A percentile compares a stretch with the other conserved stretches of the same genome.
Conservation (phyloP, 2,329 filamentous ascomycete genomes). For the Colletotrichum sublineola region DNA sequence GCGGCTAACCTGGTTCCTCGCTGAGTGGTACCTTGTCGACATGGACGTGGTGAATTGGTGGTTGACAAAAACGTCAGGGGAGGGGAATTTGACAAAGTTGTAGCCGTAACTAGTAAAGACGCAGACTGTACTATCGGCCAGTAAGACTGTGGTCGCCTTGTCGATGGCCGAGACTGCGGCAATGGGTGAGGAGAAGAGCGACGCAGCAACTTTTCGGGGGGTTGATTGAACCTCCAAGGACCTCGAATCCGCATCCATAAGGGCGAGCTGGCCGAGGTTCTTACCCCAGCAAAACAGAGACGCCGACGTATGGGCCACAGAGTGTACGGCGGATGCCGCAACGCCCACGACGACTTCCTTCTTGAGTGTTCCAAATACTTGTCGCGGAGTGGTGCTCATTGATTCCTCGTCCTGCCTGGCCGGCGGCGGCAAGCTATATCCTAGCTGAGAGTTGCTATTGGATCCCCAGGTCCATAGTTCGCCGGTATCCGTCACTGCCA, state of each 20-base stretch:
- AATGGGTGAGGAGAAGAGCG: constrained; percentile 81
- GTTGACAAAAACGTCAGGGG: constrained; percentile 77
- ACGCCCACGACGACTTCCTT: constrained; percentile 85
- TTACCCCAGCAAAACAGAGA: constrained; percentile 95
- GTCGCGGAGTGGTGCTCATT: constrained; percentile 83
- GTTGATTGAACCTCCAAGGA: constrained; percentile 86
- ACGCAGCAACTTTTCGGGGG: constrained; percentile 89
- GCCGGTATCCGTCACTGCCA: constrained; percentile 88
- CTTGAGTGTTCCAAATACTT: constrained; percentile 92
- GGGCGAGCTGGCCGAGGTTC: constrained; percentile 91
- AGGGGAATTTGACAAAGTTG: constrained; percentile 87
- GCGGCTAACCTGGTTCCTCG: constrained; percentile 77
- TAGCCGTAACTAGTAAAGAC: constrained; percentile 97
- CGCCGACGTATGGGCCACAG: constrained; percentile 84
- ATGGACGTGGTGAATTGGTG: constrained; percentile 77
- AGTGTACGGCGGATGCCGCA: constrained; percentile 91
- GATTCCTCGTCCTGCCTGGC: constrained; percentile 83
- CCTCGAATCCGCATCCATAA: constrained; percentile 94
- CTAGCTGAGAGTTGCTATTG: constrained; percentile 87
- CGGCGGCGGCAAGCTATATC: constrained; percentile 80
- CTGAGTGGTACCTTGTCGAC: constrained; percentile 73
- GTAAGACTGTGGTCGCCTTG: constrained; percentile 85
- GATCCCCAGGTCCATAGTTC: constrained; percentile 96
- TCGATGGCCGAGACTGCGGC: constrained; percentile 89
- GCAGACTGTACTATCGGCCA: constrained; percentile 90